Percentiles rank a stretch among this genome's conserved stretches.
Evolutionary conservation across 129 eudicot genomes (phyloP).

Genomic region (Centella asiatica): DNA sequence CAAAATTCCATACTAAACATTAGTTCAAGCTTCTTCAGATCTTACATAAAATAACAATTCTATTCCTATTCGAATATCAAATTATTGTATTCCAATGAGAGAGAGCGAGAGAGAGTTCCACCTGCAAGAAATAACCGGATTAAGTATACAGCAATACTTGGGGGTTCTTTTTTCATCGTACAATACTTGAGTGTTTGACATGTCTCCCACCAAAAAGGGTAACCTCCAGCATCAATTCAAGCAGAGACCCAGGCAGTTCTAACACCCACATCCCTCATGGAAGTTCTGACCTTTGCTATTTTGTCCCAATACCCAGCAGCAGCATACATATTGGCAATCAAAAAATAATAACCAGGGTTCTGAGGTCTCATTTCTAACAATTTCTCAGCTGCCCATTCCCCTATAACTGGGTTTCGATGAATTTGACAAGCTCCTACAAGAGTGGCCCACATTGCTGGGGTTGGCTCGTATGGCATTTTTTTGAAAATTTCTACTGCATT

Average conservation of each 20-base stretch:
- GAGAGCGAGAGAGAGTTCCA: no score
- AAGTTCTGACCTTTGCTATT: constrained; percentile 39
- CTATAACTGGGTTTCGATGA: constrained; percentile 35
- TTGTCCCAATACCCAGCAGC: constrained; percentile 49
- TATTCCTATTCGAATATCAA: no score
- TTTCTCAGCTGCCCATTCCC: constrained; percentile 51
- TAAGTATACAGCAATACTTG: no score
- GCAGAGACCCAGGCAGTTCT: constrained; percentile 62
- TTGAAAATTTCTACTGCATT: constrained; percentile 39
- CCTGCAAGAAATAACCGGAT: no score
- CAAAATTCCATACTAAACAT: no score
- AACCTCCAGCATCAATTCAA: constrained; percentile 45
- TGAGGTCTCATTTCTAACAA: constrained; percentile 45
- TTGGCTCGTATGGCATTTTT: constrained; percentile 48
- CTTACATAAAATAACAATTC: no score
- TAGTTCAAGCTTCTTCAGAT: no score
- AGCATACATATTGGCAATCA: constrained; percentile 66
- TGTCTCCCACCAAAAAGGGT: constrained; percentile 40
- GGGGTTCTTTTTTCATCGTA: no score
- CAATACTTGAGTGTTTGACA: constrained; percentile 26
- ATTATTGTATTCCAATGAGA: no score
- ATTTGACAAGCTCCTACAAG: constrained; percentile 53
- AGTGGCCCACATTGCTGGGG: constrained; percentile 68
- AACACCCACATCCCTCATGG: constrained; percentile 65
- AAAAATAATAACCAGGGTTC: constrained; percentile 54